A percentile compares a stretch with the other conserved stretches of the same genome.
phyloP scores from a whole-genome alignment of 2,329 filamentous ascomycete genomes.

The Pseudocercospora cruenta region DNA sequence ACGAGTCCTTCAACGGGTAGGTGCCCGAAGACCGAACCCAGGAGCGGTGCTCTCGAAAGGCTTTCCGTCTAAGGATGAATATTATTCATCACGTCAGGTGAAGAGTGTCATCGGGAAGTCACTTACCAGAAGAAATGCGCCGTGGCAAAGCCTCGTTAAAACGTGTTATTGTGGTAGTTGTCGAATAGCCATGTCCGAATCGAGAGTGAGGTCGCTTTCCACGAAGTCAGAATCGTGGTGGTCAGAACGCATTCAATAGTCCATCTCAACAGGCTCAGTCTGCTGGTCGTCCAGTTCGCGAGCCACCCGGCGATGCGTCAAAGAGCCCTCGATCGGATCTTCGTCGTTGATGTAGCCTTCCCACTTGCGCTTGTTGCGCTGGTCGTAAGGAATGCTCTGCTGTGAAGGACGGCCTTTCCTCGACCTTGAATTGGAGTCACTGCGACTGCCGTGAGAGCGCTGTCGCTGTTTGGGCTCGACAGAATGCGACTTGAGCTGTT shows the following conservation, averaged over 20 bases:
- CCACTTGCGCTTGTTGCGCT: constrained; percentile 42
- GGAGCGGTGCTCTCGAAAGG: constrained; percentile 22
- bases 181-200: not conserved
- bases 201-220: not conserved
- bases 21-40: constrained; percentile 34
- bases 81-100: constrained; percentile 41
- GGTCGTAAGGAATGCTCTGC: constrained; percentile 36
- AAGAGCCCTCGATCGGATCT: constrained; percentile 40
- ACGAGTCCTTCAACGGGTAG: constrained; percentile 31
- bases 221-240: not conserved
- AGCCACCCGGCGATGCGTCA: constrained; percentile 50
- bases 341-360: constrained; percentile 42
- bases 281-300: constrained; percentile 49
- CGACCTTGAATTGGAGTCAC: constrained; percentile 22
- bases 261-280: constrained; percentile 47
- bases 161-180: not conserved
- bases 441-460: constrained; percentile 26
- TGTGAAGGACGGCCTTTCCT: constrained; percentile 20
- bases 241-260: constrained; percentile 45
- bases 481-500: not conserved
- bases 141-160: not conserved
- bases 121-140: not conserved
- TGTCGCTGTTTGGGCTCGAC: constrained; percentile 14
- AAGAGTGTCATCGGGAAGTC: not conserved
- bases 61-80: constrained; percentile 46